A percentile compares a stretch with the other conserved stretches of the same genome.
These are phyloP conservation scores for Achaetomiella virescens DNA, from an alignment of 495 filamentous ascomycete species.

Conservation along the genomic window DNA sequence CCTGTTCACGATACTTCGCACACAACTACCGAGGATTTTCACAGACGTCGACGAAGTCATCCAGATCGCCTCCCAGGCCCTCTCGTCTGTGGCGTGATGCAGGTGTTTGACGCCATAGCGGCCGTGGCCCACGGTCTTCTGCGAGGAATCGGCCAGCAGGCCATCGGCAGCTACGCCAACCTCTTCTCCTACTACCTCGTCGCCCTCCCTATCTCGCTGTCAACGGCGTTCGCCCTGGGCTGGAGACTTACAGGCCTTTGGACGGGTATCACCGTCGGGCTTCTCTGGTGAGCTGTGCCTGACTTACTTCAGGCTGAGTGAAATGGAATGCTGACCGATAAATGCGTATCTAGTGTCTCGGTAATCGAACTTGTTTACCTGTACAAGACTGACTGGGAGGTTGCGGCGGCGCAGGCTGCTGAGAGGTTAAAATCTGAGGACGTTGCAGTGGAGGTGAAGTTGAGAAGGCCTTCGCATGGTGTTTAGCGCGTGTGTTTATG, in stretches of 20 bases:
- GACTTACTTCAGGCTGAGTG: not conserved
- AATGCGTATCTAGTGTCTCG: conserved; percentile 15
- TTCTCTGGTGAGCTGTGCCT: conserved; percentile 46
- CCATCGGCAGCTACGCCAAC: conserved; percentile 72
- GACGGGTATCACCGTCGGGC: conserved; percentile 58
- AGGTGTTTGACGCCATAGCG: conserved; percentile 70
- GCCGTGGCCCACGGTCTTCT: conserved; percentile 68
- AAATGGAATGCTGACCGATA: not conserved
- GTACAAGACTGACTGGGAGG: conserved; percentile 24
- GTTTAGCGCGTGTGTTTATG: no score
- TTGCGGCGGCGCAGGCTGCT: no score
- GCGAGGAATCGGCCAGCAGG: conserved; percentile 70
- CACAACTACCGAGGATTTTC: conserved; percentile 61
- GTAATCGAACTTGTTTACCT: conserved; percentile 23
- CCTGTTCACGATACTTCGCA: conserved; percentile 44
- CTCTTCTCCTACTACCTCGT: conserved; percentile 73
- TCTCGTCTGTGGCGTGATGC: conserved; percentile 73
- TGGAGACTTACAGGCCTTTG: conserved; percentile 69
- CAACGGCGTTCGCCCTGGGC: conserved; percentile 56
- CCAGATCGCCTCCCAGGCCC: conserved; percentile 53
- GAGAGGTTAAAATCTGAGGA: no score
- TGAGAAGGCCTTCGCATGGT: no score
- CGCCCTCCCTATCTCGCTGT: conserved; percentile 69
- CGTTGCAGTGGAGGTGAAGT: no score
- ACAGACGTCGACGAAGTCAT: conserved; percentile 67